Percentiles rank a stretch among this genome's conserved stretches.
Conservation (phyloP, 805 yeast species). For the Saccharomyces mikatae region DNA sequence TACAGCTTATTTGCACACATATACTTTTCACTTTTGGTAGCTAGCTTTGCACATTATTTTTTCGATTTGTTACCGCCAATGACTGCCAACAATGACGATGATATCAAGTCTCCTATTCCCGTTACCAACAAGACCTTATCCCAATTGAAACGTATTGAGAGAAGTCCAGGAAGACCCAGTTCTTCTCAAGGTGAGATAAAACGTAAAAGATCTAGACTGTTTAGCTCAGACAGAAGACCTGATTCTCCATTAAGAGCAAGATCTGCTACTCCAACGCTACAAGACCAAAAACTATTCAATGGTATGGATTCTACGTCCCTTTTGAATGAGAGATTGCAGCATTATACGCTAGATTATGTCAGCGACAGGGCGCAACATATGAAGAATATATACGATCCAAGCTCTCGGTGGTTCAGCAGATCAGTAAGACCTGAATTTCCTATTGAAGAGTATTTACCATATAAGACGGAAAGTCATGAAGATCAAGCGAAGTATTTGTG, state of each 20-base stretch:
- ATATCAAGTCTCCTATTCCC: slow-evolving; percentile 25
- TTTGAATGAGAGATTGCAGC: slow-evolving; percentile 27
- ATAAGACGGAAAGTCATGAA: slow-evolving; percentile 54
- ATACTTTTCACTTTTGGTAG: not conserved
- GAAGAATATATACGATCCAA: slow-evolving; percentile 25
- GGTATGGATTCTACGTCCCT: slow-evolving; percentile 20
- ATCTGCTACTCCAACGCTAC: slow-evolving; percentile 22
- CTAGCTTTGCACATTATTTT: not conserved
- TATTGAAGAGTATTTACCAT: slow-evolving; percentile 51
- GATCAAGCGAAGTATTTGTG: slow-evolving; percentile 69
- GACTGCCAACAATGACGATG: slow-evolving; percentile 6
- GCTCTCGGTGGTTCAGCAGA: slow-evolving; percentile 36
- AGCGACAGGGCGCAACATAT: slow-evolving; percentile 31
- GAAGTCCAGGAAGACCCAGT: not conserved
- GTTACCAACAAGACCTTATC: slow-evolving; percentile 14
- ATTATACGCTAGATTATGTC: slow-evolving; percentile 48
- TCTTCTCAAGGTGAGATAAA: not conserved
- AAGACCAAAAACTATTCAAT: slow-evolving; percentile 11
- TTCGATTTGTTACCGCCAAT: not conserved
- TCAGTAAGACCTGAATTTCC: slow-evolving; percentile 28
- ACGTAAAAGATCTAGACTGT: not conserved
- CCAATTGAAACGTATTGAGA: slow-evolving; percentile 6
- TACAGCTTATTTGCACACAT: not conserved
- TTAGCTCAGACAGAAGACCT: not conserved
- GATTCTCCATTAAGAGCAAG: slow-evolving; percentile 7